phyloP scores from a whole-genome alignment of 2,329 filamentous ascomycete genomes.

The Torrubiella hemipterigena region DNA sequence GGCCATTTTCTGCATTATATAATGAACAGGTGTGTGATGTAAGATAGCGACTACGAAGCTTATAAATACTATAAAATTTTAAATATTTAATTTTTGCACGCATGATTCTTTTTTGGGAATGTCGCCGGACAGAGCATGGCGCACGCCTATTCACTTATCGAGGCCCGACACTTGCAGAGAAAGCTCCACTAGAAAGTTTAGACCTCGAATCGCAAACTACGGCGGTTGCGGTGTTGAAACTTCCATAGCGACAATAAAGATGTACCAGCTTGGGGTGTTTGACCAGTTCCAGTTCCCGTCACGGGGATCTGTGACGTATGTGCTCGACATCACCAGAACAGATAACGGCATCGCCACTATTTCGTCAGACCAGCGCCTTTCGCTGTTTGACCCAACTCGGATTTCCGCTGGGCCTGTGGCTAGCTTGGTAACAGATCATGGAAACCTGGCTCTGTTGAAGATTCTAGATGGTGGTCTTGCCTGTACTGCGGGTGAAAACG shows the following conservation, averaged over 20 bases:
- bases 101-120: too few relatives aligned
- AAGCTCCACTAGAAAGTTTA: conserved; percentile 2
- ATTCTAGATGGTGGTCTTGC: conserved; percentile 42
- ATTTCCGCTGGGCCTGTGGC: conserved; percentile 39
- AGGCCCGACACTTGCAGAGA: conserved; percentile 11
- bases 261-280: conserved; percentile 21
- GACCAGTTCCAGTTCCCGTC: conserved; percentile 17
- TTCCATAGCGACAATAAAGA: too few relatives aligned
- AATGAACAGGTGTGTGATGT: too few relatives aligned
- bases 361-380: conserved; percentile 59
- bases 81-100: too few relatives aligned
- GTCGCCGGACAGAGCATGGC: too few relatives aligned
- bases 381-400: conserved; percentile 48
- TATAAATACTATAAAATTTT: too few relatives aligned
- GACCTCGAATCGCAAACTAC: not conserved
- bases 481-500: conserved; percentile 62
- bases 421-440: conserved; percentile 39
- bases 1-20: too few relatives aligned
- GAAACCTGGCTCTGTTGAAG: conserved; percentile 51
- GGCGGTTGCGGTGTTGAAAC: not conserved
- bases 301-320: conserved; percentile 32
- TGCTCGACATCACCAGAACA: conserved; percentile 45
- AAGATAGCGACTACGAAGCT: too few relatives aligned
- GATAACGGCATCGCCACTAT: conserved; percentile 45
- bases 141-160: conserved; percentile 17